These are phyloP conservation scores for Peronospora farinosa DNA, from an alignment of 352 stramenopile genomes.

Conservation along the genomic window DNA sequence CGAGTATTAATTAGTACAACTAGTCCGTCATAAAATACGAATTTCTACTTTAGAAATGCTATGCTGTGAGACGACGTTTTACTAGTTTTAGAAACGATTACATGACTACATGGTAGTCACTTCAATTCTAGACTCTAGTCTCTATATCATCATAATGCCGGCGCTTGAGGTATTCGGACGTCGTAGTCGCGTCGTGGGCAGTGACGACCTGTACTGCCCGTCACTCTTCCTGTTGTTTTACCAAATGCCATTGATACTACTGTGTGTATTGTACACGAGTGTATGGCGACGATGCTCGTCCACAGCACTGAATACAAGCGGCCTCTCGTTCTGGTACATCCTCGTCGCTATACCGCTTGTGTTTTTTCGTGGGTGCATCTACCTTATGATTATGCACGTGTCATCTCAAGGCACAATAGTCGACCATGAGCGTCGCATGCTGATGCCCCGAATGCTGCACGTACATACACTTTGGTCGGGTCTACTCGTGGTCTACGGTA, in stretches of 20 bases:
- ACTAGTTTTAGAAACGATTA: not conserved
- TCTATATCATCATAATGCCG: slow-evolving; percentile 35
- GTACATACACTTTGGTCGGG: slow-evolving; percentile 71
- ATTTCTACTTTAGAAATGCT: no score
- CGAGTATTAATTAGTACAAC: no score
- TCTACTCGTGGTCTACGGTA: slow-evolving; percentile 56
- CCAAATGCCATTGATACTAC: slow-evolving; percentile 61
- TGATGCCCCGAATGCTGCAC: slow-evolving; percentile 78
- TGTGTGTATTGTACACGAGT: slow-evolving; percentile 55
- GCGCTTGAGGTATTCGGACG: slow-evolving; percentile 81
- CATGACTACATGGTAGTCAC: slow-evolving; percentile 9
- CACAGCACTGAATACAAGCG: slow-evolving; percentile 49
- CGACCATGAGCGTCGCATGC: slow-evolving; percentile 77
- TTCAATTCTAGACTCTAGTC: no score
- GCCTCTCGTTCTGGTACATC: slow-evolving; percentile 78
- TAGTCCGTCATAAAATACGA: no score
- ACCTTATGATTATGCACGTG: slow-evolving; percentile 83
- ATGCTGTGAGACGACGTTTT: no score
- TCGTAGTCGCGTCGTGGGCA: slow-evolving; percentile 74
- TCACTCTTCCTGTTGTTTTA: slow-evolving; percentile 71
- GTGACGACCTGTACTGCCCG: slow-evolving; percentile 82
- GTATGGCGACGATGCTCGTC: slow-evolving; percentile 62
- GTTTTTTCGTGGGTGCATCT: slow-evolving; percentile 78
- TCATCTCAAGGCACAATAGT: slow-evolving; percentile 82
- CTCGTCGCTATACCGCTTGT: slow-evolving; percentile 55